Base-by-base conservation (phyloP, 441 rosid species). In the Croton setiger region DNA sequence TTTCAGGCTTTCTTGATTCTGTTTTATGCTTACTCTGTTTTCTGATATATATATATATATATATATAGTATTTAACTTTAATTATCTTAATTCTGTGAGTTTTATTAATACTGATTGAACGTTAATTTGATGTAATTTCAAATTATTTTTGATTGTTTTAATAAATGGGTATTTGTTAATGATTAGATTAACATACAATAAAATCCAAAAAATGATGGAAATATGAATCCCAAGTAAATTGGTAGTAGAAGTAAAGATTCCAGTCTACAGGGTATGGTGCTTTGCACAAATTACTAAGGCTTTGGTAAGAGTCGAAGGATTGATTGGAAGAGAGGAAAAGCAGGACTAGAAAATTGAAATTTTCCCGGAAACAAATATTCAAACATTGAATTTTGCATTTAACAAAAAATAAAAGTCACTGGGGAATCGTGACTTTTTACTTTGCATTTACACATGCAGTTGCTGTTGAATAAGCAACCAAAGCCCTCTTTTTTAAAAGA, bases 401-500 rank as follows among this genome's bases (percentile, higher is more conserved):
- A 39, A 39, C 9, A 53, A 18, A 35, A 63, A 5, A 0, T 17
- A 18, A 36, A 68, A 71, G 36, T 59, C 41, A 68, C 33, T 3
- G 27, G 73, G 68, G 64, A 68, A 57, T 47, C 67, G 70, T 72
- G 76, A 72, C 65, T 62, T 64, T 27, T 64, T 60, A 54, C 64
- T 52, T 67, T 63, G 36, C 61, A 12, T 44, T 13, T 55, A 9
- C 71, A 60, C 70, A 62, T 55, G 78, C 51, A 58, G 2, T 17
- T 66, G 72, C 44, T 41, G 47, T 55, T 69, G 67, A 60, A 47
- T 68, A 36, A n/a, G 70, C 61, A 72, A 37, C 45, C 48, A 59
- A 10, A 43, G 17, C 4, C 64, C 13, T 17, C 13, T 58, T 27
- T 13, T 12, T 18, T 10, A 23, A 31, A 2, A 27, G 31, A 55